Conservation (phyloP, 257 asterid genomes). For the Vinca minor region DNA sequence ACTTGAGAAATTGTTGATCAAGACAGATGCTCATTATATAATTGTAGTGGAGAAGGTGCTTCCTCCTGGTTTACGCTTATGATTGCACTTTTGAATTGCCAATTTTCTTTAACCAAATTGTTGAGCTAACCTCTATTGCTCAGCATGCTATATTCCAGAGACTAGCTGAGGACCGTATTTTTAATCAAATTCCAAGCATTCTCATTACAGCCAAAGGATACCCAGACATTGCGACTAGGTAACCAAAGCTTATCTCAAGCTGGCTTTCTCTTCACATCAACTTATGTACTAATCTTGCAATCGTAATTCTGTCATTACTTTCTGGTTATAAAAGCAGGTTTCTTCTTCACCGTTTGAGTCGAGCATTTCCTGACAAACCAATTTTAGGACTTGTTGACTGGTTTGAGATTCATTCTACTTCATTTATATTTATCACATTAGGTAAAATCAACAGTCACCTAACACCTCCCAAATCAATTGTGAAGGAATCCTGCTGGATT, state of each 20-base stretch:
- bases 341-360: conserved; percentile 73
- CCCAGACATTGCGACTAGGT: conserved; percentile 96
- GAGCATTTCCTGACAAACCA: conserved; percentile 53
- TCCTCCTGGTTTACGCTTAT: conserved; percentile 5
- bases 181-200: conserved; percentile 79
- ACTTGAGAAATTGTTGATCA: conserved; percentile 51
- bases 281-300: too few relatives aligned
- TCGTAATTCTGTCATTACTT: too few relatives aligned
- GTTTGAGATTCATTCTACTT: conserved; percentile 30
- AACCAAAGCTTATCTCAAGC: background rate
- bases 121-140: conserved; percentile 17
- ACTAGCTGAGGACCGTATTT: conserved; percentile 73
- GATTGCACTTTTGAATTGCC: background rate
- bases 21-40: conserved; percentile 80
- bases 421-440: background rate
- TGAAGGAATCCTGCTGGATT: conserved; percentile 94
- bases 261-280: background rate
- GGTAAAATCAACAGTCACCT: conserved; percentile 1
- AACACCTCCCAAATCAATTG: conserved; percentile 8
- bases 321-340: conserved; percentile 35
- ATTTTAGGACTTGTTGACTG: conserved; percentile 89
- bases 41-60: conserved; percentile 84
- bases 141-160: conserved; percentile 98
- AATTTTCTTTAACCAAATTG: conserved; percentile 1
- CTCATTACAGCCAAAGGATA: conserved; percentile 91